Percentiles rank a stretch among this genome's conserved stretches.
Conservation (phyloP, 1,139 yeast genomes). For the Sugiyamaella japonica region DNA sequence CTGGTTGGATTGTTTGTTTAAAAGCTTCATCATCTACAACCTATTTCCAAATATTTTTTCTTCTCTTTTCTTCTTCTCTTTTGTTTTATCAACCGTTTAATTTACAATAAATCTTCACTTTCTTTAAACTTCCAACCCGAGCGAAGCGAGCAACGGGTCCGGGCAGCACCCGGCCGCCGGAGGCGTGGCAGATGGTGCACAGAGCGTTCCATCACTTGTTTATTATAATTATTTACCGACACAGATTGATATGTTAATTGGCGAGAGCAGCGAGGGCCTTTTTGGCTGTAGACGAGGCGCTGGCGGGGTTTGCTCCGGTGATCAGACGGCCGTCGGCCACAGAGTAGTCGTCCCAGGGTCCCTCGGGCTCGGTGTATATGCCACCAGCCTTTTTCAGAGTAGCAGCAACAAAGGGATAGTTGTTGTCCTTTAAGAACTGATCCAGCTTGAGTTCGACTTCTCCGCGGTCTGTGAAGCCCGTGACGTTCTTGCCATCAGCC, state of each 20-base stretch:
- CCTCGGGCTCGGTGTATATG: slow-evolving; percentile 44
- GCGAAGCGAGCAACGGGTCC: background rate
- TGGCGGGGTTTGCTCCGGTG: slow-evolving; percentile 64
- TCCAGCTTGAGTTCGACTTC: slow-evolving; percentile 48
- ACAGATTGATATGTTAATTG: too few relatives aligned
- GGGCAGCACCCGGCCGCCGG: background rate
- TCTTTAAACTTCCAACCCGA: background rate
- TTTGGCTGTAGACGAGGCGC: slow-evolving; percentile 54
- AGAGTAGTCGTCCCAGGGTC: slow-evolving; percentile 55
- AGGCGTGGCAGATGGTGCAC: background rate
- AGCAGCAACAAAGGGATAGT: slow-evolving; percentile 33
- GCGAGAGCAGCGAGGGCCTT: slow-evolving; percentile 30
- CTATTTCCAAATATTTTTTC: too few relatives aligned
- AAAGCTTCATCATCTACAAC: background rate
- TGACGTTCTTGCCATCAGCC: slow-evolving; percentile 53
- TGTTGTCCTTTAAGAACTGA: slow-evolving; percentile 40
- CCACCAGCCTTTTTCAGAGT: slow-evolving; percentile 42
- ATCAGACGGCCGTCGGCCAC: slow-evolving; percentile 57
- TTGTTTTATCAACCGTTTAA: background rate
- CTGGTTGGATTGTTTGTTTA: background rate
- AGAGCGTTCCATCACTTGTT: too few relatives aligned
- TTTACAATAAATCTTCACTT: background rate
- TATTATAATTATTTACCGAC: too few relatives aligned
- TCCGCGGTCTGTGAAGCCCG: slow-evolving; percentile 63
- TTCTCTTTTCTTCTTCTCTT: background rate